A percentile compares a stretch with the other conserved stretches of the same genome.
Evolutionary conservation across 2,329 filamentous ascomycete genomes (phyloP).

Genomic region (Fusarium caatingaense): DNA sequence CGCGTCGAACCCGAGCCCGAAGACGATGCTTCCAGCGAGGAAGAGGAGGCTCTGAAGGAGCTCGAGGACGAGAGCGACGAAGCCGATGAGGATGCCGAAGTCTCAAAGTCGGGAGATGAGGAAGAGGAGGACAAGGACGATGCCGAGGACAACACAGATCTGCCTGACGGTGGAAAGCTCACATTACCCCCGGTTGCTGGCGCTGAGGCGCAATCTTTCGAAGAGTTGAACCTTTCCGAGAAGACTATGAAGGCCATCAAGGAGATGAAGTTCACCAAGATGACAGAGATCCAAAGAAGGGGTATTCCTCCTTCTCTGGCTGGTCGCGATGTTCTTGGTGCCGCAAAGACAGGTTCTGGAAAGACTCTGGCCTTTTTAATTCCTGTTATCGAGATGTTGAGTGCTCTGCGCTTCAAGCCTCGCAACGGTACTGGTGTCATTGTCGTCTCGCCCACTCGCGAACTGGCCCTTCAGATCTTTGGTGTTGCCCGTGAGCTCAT

Average conservation of each 20-base stretch:
- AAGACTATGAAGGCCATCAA: conserved; percentile 89
- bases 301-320: conserved; percentile 89
- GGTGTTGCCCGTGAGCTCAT: conserved; percentile 94
- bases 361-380: conserved; percentile 97
- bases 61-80: conserved; percentile 43
- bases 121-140: conserved; percentile 46
- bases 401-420: conserved; percentile 91
- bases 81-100: conserved; percentile 48
- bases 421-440: conserved; percentile 93
- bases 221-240: conserved; percentile 85
- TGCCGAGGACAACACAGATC: conserved; percentile 49
- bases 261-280: conserved; percentile 92
- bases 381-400: conserved; percentile 92
- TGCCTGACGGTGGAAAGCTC: conserved; percentile 55
- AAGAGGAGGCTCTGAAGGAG: conserved; percentile 46
- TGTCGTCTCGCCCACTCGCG: conserved; percentile 91
- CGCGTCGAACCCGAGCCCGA: conserved; percentile 48
- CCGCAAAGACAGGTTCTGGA: conserved; percentile 94
- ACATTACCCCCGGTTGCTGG: conserved; percentile 63
- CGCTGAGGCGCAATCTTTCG: conserved; percentile 76
- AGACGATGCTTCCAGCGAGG: conserved; percentile 43
- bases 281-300: conserved; percentile 93
- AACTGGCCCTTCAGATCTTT: conserved; percentile 95
- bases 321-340: conserved; percentile 91
- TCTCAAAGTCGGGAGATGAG: conserved; percentile 45